Evolutionary conservation across 192 early-diverging fungal genomes (phyloP), one percentile per base, ranked within the genome.

Genomic region (Coemansia pectinata): DNA sequence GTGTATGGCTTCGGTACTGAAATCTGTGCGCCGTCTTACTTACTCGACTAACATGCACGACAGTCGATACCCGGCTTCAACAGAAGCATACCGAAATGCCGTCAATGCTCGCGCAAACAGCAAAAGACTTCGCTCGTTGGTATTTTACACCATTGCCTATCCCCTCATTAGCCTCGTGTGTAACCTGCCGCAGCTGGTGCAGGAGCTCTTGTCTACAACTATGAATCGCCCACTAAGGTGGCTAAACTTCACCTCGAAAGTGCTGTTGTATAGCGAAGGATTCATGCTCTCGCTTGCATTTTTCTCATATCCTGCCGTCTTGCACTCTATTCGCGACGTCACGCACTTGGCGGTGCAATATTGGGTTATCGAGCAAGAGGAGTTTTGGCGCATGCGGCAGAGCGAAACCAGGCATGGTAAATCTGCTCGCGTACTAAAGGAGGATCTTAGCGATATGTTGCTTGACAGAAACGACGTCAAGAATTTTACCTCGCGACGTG

Each of bases 341-440:
- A 76, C 59, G 4, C 71, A 83, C 42, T 40, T 61, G 42, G 76
- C 76, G 14, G 73, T 83, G 11, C 76, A 78, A 52, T 83, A 83
- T 36, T 83, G 81, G 81, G 73, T 83, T 7, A 42, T 83, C 27
- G 81, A 83, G 34, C 81, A 83, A n/a, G 81, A 83, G 44, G 81
- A 83, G 55, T 83, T 65, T 31, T 83, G 81, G 81, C 45, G 63
- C n/a, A 63, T 75, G 65, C 61, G 50, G 11, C 57, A 73, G 12
- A 52, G 17, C 15, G 73, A 83, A 21, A 27, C 39, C 12, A 65
- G 64, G 12, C 65, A 42, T 40, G 33, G 61, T 0, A 33, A 57
- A 14, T 42, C 23, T 15, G 29, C 33, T 1, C 67, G 39, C 1
- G 23, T 44, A 23, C 34, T 44, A 19, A 55, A 55, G 12, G 63